phyloP scores from a whole-genome alignment of 2,329 filamentous ascomycete genomes.

The Clonostachys sp. region DNA sequence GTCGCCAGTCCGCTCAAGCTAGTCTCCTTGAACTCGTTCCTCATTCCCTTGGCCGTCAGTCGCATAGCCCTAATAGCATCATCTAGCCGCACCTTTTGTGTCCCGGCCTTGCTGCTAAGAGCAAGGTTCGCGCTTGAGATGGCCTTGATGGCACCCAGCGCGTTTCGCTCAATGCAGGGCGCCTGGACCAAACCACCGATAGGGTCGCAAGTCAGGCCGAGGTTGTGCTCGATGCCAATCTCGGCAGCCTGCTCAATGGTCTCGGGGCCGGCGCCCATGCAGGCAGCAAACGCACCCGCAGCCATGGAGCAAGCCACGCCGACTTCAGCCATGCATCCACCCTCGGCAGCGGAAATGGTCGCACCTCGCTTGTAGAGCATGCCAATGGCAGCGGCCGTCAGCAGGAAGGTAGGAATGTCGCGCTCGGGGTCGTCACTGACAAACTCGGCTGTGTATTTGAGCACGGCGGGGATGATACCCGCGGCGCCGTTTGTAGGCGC shows the following conservation, averaged over 20 bases:
- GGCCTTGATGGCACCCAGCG: conserved; percentile 44
- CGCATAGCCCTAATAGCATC: conserved; percentile 47
- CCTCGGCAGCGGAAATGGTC: conserved; percentile 45
- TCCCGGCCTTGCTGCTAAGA: conserved; percentile 36
- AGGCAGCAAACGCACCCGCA: conserved; percentile 43
- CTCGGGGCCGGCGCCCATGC: conserved; percentile 45
- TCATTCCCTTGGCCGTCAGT: conserved; percentile 43
- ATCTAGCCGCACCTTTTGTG: conserved; percentile 42
- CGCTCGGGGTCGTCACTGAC: conserved; percentile 44
- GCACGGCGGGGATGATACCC: conserved; percentile 44
- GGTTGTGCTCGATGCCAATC: conserved; percentile 48
- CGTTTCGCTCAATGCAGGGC: conserved; percentile 46
- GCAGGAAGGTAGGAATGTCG: conserved; percentile 41
- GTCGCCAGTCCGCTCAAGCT: conserved; percentile 44
- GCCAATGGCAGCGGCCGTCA: conserved; percentile 43
- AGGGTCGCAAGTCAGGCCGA: conserved; percentile 44
- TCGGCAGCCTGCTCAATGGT: conserved; percentile 46
- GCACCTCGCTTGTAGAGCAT: conserved; percentile 50
- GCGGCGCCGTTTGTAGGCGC: conserved; percentile 46
- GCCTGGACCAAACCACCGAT: conserved; percentile 46
- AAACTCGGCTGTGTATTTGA: conserved; percentile 45
- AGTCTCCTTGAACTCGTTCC: conserved; percentile 49
- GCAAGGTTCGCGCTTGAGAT: conserved; percentile 45
- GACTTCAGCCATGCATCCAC: conserved; percentile 49
- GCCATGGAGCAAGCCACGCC: conserved; percentile 48